A percentile compares a stretch with the other conserved stretches of the same genome.
phyloP scores from a whole-genome alignment of 352 stramenopile genomes.

The Pythium aquatile region DNA sequence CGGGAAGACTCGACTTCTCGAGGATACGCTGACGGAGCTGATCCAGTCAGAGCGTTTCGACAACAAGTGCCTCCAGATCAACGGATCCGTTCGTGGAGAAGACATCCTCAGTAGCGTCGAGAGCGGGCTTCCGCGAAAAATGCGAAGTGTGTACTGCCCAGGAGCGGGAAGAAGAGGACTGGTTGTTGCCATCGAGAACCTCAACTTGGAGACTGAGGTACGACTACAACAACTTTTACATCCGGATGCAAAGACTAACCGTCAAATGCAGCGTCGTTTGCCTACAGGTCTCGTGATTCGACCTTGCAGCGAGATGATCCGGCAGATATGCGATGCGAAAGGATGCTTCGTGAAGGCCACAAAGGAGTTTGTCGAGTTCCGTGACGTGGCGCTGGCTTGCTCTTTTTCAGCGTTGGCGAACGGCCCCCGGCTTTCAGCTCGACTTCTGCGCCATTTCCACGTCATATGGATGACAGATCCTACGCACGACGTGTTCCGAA shows the following conservation, averaged over 20 bases:
- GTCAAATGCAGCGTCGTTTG: not conserved
- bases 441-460: conserved; percentile 67
- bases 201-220: conserved; percentile 59
- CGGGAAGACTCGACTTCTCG: conserved; percentile 51
- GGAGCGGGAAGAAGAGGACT: conserved; percentile 41
- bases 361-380: conserved; percentile 61
- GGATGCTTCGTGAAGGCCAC: conserved; percentile 50
- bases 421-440: conserved; percentile 33
- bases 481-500: conserved; percentile 35
- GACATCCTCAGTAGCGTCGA: conserved; percentile 45
- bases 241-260: not conserved
- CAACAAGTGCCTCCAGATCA: conserved; percentile 36
- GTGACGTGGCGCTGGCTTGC: conserved; percentile 42
- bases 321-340: conserved; percentile 55
- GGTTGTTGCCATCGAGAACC: conserved; percentile 53
- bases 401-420: conserved; percentile 50
- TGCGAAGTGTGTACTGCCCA: conserved; percentile 59
- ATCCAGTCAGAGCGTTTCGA: conserved; percentile 35
- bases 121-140: conserved; percentile 41
- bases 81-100: conserved; percentile 18
- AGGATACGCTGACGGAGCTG: conserved; percentile 38
- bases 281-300: conserved; percentile 3
- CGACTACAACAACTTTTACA: not conserved
- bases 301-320: conserved; percentile 52
- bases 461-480: conserved; percentile 50